Percentiles rank a stretch among this genome's conserved stretches.
These are phyloP conservation scores for Didymella keratinophila DNA, from an alignment of 2,329 filamentous ascomycete species.

Conservation along the genomic window DNA sequence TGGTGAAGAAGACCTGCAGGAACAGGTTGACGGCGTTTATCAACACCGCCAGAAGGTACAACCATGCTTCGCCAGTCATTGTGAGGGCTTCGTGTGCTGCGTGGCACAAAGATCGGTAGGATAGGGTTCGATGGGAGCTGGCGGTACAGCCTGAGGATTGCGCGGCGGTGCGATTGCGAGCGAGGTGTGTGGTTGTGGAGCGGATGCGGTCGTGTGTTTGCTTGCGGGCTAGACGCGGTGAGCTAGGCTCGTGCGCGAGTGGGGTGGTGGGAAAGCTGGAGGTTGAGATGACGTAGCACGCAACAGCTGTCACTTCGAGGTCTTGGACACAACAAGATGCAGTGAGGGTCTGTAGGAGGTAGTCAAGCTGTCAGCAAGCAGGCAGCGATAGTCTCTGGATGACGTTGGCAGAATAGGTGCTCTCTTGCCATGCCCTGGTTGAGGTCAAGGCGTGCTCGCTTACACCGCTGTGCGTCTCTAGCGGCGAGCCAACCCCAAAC, in stretches of 20 bases:
- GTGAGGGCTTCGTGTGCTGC: constrained; percentile 50
- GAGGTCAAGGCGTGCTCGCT: constrained; percentile 34
- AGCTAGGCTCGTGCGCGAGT: constrained; percentile 43
- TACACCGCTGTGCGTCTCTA: constrained; percentile 24
- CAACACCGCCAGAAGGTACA: constrained; percentile 96
- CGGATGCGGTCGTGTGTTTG: constrained; percentile 46
- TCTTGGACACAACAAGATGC: constrained; percentile 7
- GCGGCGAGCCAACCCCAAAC: constrained; percentile 23
- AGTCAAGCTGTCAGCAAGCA: constrained; percentile 27
- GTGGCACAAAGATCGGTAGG: constrained; percentile 27
- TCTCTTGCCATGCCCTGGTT: constrained; percentile 33
- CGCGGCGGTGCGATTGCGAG: constrained; percentile 25
- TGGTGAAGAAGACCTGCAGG: constrained; percentile 99
- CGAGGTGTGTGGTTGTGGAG: constrained; percentile 27
- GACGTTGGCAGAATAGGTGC: constrained; percentile 43
- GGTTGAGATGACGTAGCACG: constrained; percentile 36
- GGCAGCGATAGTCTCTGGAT: constrained; percentile 44
- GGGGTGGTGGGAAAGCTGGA: constrained; percentile 32
- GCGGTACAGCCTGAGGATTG: constrained; percentile 21
- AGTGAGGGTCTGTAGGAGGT: constrained; percentile 14
- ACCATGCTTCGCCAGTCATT: constrained; percentile 98
- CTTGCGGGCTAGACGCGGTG: constrained; percentile 44
- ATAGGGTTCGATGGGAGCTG: constrained; percentile 21
- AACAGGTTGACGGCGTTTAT: constrained; percentile 99
- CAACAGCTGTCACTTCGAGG: constrained; percentile 13